These are phyloP conservation scores for Monilinia fructigena DNA, from an alignment of 2,329 filamentous ascomycete genomes.

Conservation along the genomic window DNA sequence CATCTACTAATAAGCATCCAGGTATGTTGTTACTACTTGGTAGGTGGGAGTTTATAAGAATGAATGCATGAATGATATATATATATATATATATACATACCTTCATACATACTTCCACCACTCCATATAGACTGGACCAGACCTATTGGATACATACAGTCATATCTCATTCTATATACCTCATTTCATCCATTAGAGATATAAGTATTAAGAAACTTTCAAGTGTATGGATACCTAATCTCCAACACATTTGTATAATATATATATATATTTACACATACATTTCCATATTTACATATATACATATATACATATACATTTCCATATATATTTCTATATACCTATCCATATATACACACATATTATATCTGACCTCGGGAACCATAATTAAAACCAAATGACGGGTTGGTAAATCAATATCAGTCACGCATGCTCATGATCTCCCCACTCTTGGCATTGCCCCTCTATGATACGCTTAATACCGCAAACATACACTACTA, in stretches of 20 bases:
- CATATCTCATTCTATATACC: not conserved
- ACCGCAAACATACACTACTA: conserved; percentile 7
- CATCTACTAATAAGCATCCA: not conserved
- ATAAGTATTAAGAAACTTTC: not conserved
- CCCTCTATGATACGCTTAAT: conserved; percentile 9
- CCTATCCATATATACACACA: no score
- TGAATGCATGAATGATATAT: not conserved
- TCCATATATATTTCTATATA: not conserved
- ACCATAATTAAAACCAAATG: not conserved
- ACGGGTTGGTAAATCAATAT: no score
- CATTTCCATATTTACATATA: no score
- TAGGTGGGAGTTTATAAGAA: not conserved
- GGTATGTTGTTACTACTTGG: no score
- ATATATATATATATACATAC: no score
- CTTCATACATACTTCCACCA: no score
- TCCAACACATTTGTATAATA: no score
- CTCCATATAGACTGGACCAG: not conserved
- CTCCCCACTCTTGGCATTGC: conserved; percentile 19
- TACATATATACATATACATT: not conserved
- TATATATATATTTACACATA: no score
- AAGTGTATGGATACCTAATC: no score
- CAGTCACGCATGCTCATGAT: conserved; percentile 8
- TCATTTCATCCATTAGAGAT: not conserved
- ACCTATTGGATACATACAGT: no score
- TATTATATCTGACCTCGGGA: not conserved